These are phyloP conservation scores for Apocynum venetum DNA, from an alignment of 257 asterid species.

Conservation along the genomic window DNA sequence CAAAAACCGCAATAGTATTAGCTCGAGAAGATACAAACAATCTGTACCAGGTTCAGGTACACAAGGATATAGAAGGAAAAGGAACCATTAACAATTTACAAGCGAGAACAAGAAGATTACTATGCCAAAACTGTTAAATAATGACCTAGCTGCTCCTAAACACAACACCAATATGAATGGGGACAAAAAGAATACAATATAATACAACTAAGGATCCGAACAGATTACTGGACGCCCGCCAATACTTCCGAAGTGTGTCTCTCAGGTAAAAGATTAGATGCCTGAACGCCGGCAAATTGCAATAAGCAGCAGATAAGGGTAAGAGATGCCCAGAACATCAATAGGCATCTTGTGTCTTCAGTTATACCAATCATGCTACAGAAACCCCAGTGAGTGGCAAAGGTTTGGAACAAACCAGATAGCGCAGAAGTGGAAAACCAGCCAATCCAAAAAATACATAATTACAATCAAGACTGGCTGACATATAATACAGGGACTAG, in stretches of 20 bases:
- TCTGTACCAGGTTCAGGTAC: neutral
- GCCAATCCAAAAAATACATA: neutral
- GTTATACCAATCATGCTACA: neutral
- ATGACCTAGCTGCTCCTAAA: neutral
- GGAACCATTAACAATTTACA: constrained; percentile 6
- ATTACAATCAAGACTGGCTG: constrained; percentile 52
- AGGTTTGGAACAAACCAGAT: neutral
- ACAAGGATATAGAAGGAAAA: neutral
- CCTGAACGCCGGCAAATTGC: neutral
- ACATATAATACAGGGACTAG: constrained; percentile 97
- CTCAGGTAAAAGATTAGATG: neutral
- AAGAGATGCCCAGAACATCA: neutral
- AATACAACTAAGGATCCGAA: constrained; percentile 1
- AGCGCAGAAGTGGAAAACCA: neutral
- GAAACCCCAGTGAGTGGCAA: constrained; percentile 10
- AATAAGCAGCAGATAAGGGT: neutral
- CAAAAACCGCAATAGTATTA: neutral
- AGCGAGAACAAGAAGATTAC: neutral
- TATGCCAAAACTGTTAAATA: constrained; percentile 1
- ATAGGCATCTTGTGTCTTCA: neutral
- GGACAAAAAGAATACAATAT: neutral
- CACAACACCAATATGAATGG: too few species aligned
- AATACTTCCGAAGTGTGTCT: neutral
- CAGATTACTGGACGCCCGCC: neutral
- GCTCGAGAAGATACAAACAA: too few species aligned